These are phyloP conservation scores for Salpingoeca rosetta DNA, from an alignment of 78 protist genomes.

Conservation along the genomic window DNA sequence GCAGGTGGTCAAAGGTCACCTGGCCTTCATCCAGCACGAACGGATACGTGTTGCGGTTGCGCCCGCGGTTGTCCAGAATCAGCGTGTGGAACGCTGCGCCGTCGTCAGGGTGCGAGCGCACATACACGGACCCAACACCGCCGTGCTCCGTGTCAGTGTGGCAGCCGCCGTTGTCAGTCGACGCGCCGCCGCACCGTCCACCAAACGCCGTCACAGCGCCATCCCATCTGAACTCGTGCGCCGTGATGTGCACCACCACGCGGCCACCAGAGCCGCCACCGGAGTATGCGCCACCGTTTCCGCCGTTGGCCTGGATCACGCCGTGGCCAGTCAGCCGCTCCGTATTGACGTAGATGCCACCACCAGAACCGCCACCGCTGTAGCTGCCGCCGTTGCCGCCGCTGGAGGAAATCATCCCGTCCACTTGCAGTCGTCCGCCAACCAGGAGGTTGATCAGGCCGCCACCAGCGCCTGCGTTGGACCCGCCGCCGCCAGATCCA, in stretches of 20 bases:
- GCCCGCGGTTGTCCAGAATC: neutral
- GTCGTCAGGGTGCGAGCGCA: neutral
- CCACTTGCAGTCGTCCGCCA: neutral
- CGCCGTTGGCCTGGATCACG: neutral
- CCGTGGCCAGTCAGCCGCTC: neutral
- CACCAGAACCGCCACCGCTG: neutral
- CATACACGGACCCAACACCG: neutral
- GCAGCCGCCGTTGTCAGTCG: no score
- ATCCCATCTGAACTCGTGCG: neutral
- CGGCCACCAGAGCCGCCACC: neutral
- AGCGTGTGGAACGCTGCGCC: neutral
- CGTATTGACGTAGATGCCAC: neutral
- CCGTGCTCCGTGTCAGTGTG: no score
- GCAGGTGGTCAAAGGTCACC: no score
- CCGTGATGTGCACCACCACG: neutral
- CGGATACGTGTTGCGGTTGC: no score
- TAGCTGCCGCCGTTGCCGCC: neutral
- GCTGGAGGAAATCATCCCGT: neutral
- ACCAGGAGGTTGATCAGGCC: neutral
- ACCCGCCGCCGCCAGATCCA: neutral
- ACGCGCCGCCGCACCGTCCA: neutral
- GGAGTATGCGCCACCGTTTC: neutral
- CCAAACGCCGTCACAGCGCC: neutral
- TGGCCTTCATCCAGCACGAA: no score
- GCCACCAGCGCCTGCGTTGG: neutral